Evolutionary conservation across 2,329 filamentous ascomycete genomes (phyloP).

Genomic region (Decorospora gaudefroyi): DNA sequence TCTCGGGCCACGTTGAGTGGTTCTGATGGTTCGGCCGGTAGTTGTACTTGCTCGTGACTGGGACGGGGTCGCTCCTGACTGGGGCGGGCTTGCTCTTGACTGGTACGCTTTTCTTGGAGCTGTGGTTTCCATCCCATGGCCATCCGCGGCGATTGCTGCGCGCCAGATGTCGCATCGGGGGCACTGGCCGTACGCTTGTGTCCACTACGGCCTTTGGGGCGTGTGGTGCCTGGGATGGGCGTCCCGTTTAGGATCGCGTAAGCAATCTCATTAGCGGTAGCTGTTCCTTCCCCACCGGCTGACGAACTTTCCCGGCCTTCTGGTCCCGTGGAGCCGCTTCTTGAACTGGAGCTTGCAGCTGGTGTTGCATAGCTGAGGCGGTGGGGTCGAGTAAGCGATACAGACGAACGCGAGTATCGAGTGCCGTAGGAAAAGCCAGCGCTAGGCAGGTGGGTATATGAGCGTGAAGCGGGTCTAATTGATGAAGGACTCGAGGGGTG

Average conservation of each 20-base stretch:
- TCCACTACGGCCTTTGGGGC: background rate
- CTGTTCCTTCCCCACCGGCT: conserved; percentile 11
- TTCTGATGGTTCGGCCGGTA: background rate
- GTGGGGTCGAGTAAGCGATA: conserved; percentile 39
- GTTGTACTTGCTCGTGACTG: no score
- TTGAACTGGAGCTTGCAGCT: conserved; percentile 27
- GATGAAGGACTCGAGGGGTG: conserved; percentile 32
- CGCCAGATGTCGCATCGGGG: conserved; percentile 17
- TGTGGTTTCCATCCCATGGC: conserved; percentile 27
- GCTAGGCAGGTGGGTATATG: conserved; percentile 25
- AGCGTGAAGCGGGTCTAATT: conserved; percentile 24
- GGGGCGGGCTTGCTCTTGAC: background rate
- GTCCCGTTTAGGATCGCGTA: conserved; percentile 31
- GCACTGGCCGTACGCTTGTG: conserved; percentile 26
- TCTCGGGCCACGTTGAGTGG: background rate
- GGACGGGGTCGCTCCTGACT: no score
- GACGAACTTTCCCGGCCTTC: conserved; percentile 16
- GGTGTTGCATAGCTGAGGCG: conserved; percentile 35
- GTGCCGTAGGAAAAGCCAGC: conserved; percentile 25
- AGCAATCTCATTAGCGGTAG: conserved; percentile 25
- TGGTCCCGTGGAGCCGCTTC: conserved; percentile 26
- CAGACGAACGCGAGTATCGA: conserved; percentile 33
- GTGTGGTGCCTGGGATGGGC: conserved; percentile 21
- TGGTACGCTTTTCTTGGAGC: conserved; percentile 5
- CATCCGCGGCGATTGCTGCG: conserved; percentile 11